Evolutionary conservation across 2,329 filamentous ascomycete genomes (phyloP), one percentile per base, ranked within the genome.

Genomic region (Xylariaceae sp.): DNA sequence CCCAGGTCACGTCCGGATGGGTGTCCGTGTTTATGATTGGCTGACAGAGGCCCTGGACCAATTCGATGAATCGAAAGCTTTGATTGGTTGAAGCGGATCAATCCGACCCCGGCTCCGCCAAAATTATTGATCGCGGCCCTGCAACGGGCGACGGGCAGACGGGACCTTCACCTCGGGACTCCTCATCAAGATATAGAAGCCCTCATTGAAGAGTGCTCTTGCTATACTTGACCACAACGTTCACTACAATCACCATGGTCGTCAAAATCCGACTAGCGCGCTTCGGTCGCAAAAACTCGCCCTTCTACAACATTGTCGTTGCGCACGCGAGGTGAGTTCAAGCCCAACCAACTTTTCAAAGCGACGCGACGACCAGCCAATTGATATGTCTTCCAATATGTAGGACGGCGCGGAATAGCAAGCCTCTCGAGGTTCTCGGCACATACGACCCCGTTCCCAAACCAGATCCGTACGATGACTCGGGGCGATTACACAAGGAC

Each of bases 251-350:
- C 47, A 47, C 39, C 49, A 96, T 99, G 95, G 94, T 98, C 61
- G 83, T 99, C 70, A 90, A 90, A 75, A 95, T 99, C 75, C 89
- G 95, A 58, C 87, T 99, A 67, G 91, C 95, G 68, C 93, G 95
- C 75, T 96, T 98, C 75, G 92, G 93, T 73, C 91, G 89, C 75
- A 87, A 85, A 64, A 93, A 96, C 73, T 75, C 85, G n/a, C 94
- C 95, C 2, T 89, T 97, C 69, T 99, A 96, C 83, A 99, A 99
- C 79, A 97, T 99, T 63, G 92, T 98, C 65, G 91, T 99, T 64
- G 86, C 92, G 14, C 94, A 98, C 71, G 93, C 93, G 43, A 88
- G 93, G 91, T 96, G 84, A 64, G 81, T 51, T 34, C 23, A 24
- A 31, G 23, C 37, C 14, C 8, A 8, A 24, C 52, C 55, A 47